Evolutionary conservation across 2,329 filamentous ascomycete species (phyloP).

Genomic region (Pyrenophora graminea): DNA sequence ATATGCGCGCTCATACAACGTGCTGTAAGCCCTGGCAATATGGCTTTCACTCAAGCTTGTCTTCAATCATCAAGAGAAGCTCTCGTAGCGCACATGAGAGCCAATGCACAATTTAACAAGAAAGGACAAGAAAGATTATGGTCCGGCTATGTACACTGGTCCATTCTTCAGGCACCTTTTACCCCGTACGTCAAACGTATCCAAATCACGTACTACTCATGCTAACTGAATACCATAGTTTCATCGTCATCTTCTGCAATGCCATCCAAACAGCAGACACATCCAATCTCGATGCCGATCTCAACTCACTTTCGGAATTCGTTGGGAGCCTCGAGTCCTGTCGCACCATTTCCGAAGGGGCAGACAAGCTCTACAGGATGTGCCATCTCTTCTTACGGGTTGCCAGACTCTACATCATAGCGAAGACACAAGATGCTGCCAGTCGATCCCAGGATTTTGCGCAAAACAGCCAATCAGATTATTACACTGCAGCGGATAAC

Average conservation of each 20-base stretch:
- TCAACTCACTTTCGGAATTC: slow-evolving; percentile 61
- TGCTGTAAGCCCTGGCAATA: slow-evolving; percentile 37
- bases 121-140: slow-evolving; percentile 40
- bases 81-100: slow-evolving; percentile 36
- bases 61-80: slow-evolving; percentile 39
- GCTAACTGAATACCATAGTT: slow-evolving; percentile 23
- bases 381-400: slow-evolving; percentile 66
- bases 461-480: slow-evolving; percentile 10
- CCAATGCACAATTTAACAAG: slow-evolving; percentile 36
- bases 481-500: slow-evolving; percentile 18
- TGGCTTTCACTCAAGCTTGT: slow-evolving; percentile 38
- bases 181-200: slow-evolving; percentile 42
- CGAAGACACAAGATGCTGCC: slow-evolving; percentile 54
- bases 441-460: slow-evolving; percentile 6
- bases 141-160: slow-evolving; percentile 44
- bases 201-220: neutral
- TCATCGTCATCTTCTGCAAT: slow-evolving; percentile 56
- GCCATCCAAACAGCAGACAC: slow-evolving; percentile 57
- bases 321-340: slow-evolving; percentile 59
- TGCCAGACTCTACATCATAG: slow-evolving; percentile 64
- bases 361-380: slow-evolving; percentile 65
- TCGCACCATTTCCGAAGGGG: slow-evolving; percentile 60
- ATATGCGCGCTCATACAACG: slow-evolving; percentile 40
- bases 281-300: slow-evolving; percentile 60
- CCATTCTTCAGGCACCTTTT: slow-evolving; percentile 48